Conservation (phyloP, 352 stramenopile genomes). For the Globisporangium abappressorium region DNA sequence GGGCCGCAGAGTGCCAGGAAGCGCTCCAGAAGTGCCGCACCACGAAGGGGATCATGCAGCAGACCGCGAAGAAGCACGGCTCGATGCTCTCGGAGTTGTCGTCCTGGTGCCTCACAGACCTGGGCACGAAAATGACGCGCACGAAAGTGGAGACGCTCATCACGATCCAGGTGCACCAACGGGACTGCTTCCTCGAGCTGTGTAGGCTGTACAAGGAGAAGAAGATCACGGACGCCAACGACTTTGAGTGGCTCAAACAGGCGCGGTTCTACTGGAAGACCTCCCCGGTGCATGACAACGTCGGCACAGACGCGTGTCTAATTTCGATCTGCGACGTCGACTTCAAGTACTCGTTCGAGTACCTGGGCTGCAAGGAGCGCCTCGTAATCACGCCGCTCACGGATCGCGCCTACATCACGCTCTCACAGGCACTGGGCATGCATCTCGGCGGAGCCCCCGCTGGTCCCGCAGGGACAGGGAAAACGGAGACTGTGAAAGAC, state of each 20-base stretch:
- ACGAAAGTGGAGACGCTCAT: slow-evolving; percentile 94
- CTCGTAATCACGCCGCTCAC: slow-evolving; percentile 90
- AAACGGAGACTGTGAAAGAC: slow-evolving; percentile 92
- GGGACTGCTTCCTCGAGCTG: slow-evolving; percentile 75
- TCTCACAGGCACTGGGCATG: slow-evolving; percentile 88
- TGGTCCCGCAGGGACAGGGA: slow-evolving; percentile 86
- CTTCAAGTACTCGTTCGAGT: slow-evolving; percentile 94
- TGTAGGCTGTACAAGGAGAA: slow-evolving; percentile 76
- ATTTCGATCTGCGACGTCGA: slow-evolving; percentile 93
- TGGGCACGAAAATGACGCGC: slow-evolving; percentile 89
- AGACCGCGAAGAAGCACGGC: slow-evolving; percentile 77
- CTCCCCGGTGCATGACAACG: slow-evolving; percentile 72
- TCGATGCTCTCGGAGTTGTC: slow-evolving; percentile 87
- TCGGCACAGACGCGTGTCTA: slow-evolving; percentile 88
- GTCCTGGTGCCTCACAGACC: slow-evolving; percentile 88
- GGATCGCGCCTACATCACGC: slow-evolving; percentile 89
- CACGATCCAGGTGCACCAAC: slow-evolving; percentile 91
- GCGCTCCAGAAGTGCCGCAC: slow-evolving; percentile 74
- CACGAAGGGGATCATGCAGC: slow-evolving; percentile 83
- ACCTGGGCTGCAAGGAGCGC: slow-evolving; percentile 90
- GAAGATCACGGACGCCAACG: slow-evolving; percentile 67
- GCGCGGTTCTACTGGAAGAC: slow-evolving; percentile 74
- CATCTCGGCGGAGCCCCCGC: slow-evolving; percentile 86
- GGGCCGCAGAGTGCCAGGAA: slow-evolving; percentile 72
- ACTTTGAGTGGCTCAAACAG: slow-evolving; percentile 86